These are phyloP conservation scores for Fusarium cyanostomum DNA, from an alignment of 2,329 filamentous ascomycete genomes.

Conservation along the genomic window DNA sequence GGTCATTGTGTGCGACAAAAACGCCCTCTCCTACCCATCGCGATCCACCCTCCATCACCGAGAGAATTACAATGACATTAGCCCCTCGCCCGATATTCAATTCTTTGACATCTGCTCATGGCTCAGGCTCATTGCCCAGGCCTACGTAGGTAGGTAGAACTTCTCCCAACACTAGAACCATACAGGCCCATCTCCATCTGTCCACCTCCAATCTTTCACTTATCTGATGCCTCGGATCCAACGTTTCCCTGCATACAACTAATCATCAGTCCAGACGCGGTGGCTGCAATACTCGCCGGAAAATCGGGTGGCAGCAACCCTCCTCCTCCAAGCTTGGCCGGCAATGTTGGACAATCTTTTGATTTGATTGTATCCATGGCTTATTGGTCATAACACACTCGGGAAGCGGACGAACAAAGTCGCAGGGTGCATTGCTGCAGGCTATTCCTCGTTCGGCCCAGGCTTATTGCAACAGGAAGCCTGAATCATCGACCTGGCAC, in stretches of 20 bases:
- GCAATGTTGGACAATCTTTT: background rate
- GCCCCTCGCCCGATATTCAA: constrained; percentile 1
- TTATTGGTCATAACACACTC: background rate
- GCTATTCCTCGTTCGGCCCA: background rate
- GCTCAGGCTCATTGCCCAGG: background rate
- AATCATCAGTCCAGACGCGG: background rate
- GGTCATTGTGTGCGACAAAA: too few relatives aligned
- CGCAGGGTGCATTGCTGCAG: background rate
- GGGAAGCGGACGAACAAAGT: background rate
- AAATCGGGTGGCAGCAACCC: background rate
- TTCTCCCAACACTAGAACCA: background rate
- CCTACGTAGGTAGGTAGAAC: background rate
- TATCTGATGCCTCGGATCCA: constrained; percentile 1
- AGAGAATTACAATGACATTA: background rate
- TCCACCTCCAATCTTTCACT: background rate
- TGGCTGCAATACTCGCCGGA: constrained; percentile 1
- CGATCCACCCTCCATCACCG: constrained; percentile 10
- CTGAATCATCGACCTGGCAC: background rate
- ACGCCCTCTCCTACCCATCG: constrained; percentile 15
- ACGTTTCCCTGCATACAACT: constrained; percentile 11
- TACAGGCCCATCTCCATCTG: background rate
- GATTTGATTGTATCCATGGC: background rate
- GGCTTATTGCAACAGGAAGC: background rate
- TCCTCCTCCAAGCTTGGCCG: background rate
- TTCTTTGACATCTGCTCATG: constrained; percentile 6